Percentiles rank a stretch among this genome's conserved stretches.
These are phyloP conservation scores for Parmales sp. DNA, from an alignment of 108 stramenopile species.

Conservation along the genomic window DNA sequence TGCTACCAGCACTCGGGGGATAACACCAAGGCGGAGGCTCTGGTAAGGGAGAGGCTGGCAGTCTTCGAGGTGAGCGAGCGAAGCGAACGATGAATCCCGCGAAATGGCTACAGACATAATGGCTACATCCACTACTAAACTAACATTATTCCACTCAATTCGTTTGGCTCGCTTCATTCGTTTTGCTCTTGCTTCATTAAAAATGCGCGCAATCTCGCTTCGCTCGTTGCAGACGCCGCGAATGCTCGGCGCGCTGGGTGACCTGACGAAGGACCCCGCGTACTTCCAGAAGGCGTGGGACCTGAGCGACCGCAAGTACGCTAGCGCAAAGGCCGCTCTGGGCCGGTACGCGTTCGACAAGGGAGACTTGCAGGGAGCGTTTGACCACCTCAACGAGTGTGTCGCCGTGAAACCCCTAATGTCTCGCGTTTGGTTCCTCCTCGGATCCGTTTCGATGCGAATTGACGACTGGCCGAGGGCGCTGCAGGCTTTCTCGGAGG, in stretches of 20 bases:
- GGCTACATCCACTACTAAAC: too few species aligned
- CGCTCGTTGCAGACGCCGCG: constrained; percentile 56
- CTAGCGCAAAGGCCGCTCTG: constrained; percentile 69
- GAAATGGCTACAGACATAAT: too few species aligned
- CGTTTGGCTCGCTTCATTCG: too few species aligned
- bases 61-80: too few species aligned
- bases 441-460: constrained; percentile 81
- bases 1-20: constrained; percentile 82
- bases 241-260: constrained; percentile 83
- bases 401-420: constrained; percentile 68
- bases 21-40: constrained; percentile 66
- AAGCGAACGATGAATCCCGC: too few species aligned
- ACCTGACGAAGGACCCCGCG: constrained; percentile 64
- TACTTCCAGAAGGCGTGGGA: constrained; percentile 76
- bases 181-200: too few species aligned
- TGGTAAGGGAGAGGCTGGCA: constrained; percentile 72
- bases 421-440: constrained; percentile 75
- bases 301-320: constrained; percentile 65
- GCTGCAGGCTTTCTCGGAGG: constrained; percentile 74
- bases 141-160: too few species aligned
- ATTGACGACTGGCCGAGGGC: constrained; percentile 72
- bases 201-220: too few species aligned
- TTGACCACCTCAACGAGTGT: constrained; percentile 52
- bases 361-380: constrained; percentile 47
- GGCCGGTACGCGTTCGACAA: constrained; percentile 59